Evolutionary conservation across 225 moss, liverwort and hornwort genomes (phyloP).

Genomic region (Marchantia paleacea): DNA sequence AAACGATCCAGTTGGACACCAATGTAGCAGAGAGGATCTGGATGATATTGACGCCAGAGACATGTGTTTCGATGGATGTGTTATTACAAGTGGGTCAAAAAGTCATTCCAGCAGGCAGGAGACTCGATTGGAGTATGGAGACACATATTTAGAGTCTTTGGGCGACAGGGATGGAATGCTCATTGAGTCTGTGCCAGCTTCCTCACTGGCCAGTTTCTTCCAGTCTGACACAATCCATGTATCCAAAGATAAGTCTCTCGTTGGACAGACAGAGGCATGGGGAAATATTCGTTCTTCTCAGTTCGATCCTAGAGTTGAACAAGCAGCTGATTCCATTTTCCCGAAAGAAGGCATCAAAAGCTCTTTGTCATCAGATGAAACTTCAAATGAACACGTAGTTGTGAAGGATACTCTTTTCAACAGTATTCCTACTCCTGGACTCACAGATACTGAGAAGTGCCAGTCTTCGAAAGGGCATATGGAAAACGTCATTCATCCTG

Average conservation of each 20-base stretch:
- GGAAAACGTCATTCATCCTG: constrained; percentile 12
- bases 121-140: constrained; percentile 25
- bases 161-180: constrained; percentile 25
- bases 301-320: constrained; percentile 22
- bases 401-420: neutral
- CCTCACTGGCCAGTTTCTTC: constrained; percentile 31
- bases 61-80: constrained; percentile 32
- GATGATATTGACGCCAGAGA: constrained; percentile 23
- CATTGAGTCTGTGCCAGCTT: constrained; percentile 21
- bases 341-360: constrained; percentile 19
- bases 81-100: constrained; percentile 15
- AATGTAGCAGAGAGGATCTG: constrained; percentile 10
- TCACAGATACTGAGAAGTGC: constrained; percentile 23
- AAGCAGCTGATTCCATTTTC: constrained; percentile 27
- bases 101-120: constrained; percentile 6
- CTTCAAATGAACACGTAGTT: neutral
- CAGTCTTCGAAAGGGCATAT: constrained; percentile 9
- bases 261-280: constrained; percentile 17
- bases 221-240: constrained; percentile 24
- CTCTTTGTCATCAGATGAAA: neutral
- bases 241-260: constrained; percentile 10
- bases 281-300: constrained; percentile 26
- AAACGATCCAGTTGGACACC: neutral
- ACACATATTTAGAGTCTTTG: constrained; percentile 24
- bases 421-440: constrained; percentile 14